These are phyloP conservation scores for Fusarium sp. DNA, from an alignment of 2,329 filamentous ascomycete species.

Conservation along the genomic window DNA sequence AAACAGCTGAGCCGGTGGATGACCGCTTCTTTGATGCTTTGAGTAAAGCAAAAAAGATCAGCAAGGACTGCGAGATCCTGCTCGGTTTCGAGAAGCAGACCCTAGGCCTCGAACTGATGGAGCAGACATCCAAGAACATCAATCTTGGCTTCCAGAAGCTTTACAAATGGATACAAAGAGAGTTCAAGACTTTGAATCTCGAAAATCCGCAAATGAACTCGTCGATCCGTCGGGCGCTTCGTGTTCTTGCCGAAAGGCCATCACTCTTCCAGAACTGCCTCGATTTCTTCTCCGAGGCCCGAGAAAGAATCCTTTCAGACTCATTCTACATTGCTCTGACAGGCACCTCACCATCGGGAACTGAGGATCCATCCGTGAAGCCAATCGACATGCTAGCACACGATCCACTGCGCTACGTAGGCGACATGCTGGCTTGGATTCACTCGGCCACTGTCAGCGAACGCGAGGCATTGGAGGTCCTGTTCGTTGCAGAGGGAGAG, in stretches of 20 bases:
- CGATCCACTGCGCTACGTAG: constrained; percentile 89
- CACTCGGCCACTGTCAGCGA: constrained; percentile 96
- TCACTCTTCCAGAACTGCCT: constrained; percentile 93
- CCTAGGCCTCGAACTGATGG: constrained; percentile 89
- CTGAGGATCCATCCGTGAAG: constrained; percentile 74
- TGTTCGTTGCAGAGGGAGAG: constrained; percentile 91
- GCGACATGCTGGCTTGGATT: constrained; percentile 97
- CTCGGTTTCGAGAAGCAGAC: constrained; percentile 91
- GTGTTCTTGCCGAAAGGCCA: constrained; percentile 89
- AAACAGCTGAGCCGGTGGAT: constrained; percentile 83
- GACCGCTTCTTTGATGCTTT: constrained; percentile 85
- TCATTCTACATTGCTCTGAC: constrained; percentile 90
- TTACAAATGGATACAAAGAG: constrained; percentile 93
- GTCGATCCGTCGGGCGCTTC: constrained; percentile 83
- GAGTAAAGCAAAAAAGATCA: constrained; percentile 84
- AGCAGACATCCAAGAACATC: constrained; percentile 86
- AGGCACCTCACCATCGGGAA: constrained; percentile 70
- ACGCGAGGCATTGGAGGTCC: constrained; percentile 86
- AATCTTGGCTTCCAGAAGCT: constrained; percentile 95
- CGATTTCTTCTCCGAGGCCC: constrained; percentile 90
- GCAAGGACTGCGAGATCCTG: constrained; percentile 87
- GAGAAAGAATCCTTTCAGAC: constrained; percentile 87
- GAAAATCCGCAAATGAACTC: constrained; percentile 94
- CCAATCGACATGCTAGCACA: constrained; percentile 95
- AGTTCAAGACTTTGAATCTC: constrained; percentile 91